Conservation (phyloP, 306 rosid species). For the Gynostemma pentaphyllum region DNA sequence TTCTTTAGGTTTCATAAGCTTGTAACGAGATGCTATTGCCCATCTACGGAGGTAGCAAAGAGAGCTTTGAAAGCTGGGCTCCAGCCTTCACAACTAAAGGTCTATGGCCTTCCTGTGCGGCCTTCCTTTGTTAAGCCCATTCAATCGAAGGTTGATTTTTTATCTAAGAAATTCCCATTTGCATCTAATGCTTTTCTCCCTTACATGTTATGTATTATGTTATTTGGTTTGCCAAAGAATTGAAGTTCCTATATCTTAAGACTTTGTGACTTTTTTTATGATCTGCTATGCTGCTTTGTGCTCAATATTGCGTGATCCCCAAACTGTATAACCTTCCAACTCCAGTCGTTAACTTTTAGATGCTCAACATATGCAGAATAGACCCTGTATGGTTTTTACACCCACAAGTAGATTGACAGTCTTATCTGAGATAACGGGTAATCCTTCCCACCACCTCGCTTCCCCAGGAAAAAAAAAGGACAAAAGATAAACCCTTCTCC, state of each 20-base stretch:
- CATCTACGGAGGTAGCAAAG: conserved; percentile 69
- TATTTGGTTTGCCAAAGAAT: not conserved
- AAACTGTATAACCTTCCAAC: not conserved
- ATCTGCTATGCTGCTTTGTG: not conserved
- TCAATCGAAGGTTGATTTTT: conserved; percentile 61
- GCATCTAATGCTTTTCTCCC: not conserved
- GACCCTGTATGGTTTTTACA: not conserved
- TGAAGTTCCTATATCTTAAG: not conserved
- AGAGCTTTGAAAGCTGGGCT: conserved; percentile 91
- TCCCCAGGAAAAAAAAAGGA: too few relatives aligned
- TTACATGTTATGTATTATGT: not conserved
- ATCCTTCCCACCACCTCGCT: too few relatives aligned
- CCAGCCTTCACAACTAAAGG: conserved; percentile 67
- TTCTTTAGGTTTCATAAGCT: conserved; percentile 90
- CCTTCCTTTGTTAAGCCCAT: conserved; percentile 84
- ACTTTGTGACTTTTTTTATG: not conserved
- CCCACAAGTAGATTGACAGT: not conserved
- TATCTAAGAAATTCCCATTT: not conserved
- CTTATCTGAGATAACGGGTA: too few relatives aligned
- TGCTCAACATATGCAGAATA: not conserved
- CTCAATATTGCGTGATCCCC: not conserved
- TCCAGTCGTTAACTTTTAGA: not conserved
- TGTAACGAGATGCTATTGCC: conserved; percentile 98
- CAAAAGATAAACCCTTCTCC: too few relatives aligned
- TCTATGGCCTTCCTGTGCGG: conserved; percentile 82